These are phyloP conservation scores for Lophiostoma macrostomum DNA, from an alignment of 495 filamentous ascomycete species.

Conservation along the genomic window DNA sequence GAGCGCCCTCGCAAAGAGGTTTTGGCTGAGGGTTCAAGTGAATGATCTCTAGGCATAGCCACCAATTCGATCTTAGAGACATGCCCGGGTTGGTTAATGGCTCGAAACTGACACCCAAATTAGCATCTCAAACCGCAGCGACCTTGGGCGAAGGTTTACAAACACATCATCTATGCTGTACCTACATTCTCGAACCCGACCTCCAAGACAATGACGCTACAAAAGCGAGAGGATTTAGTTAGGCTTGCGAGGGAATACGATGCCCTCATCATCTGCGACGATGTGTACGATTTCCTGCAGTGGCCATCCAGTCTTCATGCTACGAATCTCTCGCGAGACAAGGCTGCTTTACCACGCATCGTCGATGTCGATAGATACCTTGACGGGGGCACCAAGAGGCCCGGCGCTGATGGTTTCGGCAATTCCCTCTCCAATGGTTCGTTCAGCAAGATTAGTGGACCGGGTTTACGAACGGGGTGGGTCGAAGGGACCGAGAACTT, in stretches of 20 bases:
- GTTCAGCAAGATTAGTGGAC: slow-evolving; percentile 81
- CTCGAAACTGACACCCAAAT: no score
- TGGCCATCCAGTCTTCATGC: slow-evolving; percentile 52
- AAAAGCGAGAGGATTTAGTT: slow-evolving; percentile 60
- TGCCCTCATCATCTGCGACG: slow-evolving; percentile 77
- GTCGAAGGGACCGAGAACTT: slow-evolving; percentile 68
- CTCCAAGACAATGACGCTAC: slow-evolving; percentile 65
- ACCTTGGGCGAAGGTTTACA: slow-evolving; percentile 63
- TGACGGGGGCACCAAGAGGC: slow-evolving; percentile 47
- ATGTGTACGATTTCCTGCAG: slow-evolving; percentile 87
- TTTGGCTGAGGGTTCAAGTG: no score
- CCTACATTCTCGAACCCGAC: slow-evolving; percentile 83
- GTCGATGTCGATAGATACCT: slow-evolving; percentile 72
- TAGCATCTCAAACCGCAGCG: slow-evolving; percentile 26
- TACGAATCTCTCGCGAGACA: slow-evolving; percentile 32
- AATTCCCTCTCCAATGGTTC: slow-evolving; percentile 77
- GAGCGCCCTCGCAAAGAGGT: no score
- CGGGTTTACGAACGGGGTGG: slow-evolving; percentile 80
- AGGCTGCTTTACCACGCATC: slow-evolving; percentile 61
- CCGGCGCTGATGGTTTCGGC: slow-evolving; percentile 57
- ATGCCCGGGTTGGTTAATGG: no score
- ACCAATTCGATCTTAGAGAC: no score
- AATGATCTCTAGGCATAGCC: no score
- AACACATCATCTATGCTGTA: slow-evolving; percentile 78
- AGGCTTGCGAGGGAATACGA: slow-evolving; percentile 67